Base-by-base conservation (phyloP, 495 filamentous ascomycete genomes). In the Aspergillus ostianus region DNA sequence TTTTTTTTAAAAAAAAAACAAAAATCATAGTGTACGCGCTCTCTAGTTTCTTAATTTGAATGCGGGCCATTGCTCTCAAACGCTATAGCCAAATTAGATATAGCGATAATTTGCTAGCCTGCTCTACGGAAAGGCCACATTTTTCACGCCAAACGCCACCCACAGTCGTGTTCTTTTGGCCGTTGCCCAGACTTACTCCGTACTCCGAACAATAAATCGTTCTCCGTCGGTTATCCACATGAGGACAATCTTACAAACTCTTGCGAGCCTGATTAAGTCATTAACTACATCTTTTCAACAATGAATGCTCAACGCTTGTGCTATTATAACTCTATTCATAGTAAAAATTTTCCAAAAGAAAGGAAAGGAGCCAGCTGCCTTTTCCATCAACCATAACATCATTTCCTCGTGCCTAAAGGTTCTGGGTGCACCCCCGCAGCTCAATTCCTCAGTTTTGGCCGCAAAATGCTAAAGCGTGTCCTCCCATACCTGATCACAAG, bases 361-460 rank as follows among this genome's bases (percentile, higher is more conserved):
- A 59, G 55, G 12, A 27, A 26, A 57, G 18, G n/a, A 46, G 36
- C 36, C 36, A 41, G 36, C 47, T 48, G 41, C 61, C 61, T 57
- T 47, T 47, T 55, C 64, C 49, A 57, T 67, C 56, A 53, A 50
- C 56, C 59, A 26, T 61, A 51, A 60, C n/a, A 45, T 62, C 59
- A 48, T 67, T 29, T 58, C 53, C 32, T 54, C 41, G 49, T 48
- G 32, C 18, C 30, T 60, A 46, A 49, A 57, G 41, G 20, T 51
- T 51, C 59, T 17, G 12, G 13, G 36, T 41, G 36, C 6, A 41
- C 36, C 12, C 36, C 10, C 13, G 36, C 13, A 41, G 36, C 15
- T 15, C 6, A 41, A 15, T 15, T 5, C 8, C 36, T 15, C 13
- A 41, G 4, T 41, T 15, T 15, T 15, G 12, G 15, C 10, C 9